Evolutionary conservation across 106 monocot species (phyloP).

Genomic region (Iris macrosiphon): DNA sequence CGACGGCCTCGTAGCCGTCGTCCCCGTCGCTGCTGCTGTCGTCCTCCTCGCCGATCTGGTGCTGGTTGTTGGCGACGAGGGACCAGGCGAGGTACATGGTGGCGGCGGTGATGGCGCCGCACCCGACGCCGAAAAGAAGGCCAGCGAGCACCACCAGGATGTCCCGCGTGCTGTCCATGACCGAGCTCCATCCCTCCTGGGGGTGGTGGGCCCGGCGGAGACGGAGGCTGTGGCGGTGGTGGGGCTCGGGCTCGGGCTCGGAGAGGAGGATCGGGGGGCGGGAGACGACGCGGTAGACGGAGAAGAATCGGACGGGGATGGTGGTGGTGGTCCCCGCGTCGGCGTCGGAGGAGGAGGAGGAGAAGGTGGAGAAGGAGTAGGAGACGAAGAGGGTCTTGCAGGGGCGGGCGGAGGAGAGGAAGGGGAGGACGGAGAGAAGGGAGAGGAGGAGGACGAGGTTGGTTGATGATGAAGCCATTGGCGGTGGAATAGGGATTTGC

Average conservation of each 20-base stretch:
- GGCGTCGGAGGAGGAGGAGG: constrained; percentile 20
- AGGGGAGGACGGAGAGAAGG: constrained; percentile 19
- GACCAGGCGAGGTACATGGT: constrained; percentile 61
- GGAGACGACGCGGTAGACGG: constrained; percentile 32
- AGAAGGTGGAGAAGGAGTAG: constrained; percentile 33
- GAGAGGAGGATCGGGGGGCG: constrained; percentile 11
- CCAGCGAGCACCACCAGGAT: constrained; percentile 62
- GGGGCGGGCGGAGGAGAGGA: constrained; percentile 28
- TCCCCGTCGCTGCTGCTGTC: constrained; percentile 12
- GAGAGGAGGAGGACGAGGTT: background rate
- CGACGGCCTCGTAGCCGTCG: constrained; percentile 15
- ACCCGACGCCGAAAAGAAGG: constrained; percentile 69
- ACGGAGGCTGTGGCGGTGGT: background rate
- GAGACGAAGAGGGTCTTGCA: constrained; percentile 54
- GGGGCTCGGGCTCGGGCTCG: constrained; percentile 1
- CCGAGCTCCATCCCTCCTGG: constrained; percentile 25
- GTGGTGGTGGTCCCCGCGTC: background rate
- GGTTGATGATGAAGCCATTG: constrained; percentile 14
- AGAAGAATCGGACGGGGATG: constrained; percentile 15
- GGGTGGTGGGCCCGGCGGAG: background rate
- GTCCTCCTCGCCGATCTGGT: no score
- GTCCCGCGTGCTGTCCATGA: constrained; percentile 58
- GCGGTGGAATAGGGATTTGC: no score
- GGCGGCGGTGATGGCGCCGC: constrained; percentile 65
- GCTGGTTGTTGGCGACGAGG: constrained; percentile 23